Conservation (phyloP, 305 asterid genomes). For the Caryopteris hybrid region DNA sequence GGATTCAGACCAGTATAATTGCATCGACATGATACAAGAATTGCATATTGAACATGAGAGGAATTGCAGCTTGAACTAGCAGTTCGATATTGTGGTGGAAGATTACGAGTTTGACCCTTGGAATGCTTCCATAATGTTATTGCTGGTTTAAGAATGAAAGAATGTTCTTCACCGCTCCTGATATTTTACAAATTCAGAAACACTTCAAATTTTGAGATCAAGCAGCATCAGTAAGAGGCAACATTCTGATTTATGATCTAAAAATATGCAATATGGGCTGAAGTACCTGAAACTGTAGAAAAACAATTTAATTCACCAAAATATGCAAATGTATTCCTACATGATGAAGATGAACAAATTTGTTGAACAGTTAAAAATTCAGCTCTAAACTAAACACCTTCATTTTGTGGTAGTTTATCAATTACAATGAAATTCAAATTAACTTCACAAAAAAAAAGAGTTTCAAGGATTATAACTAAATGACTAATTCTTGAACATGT, state of each 20-base stretch:
- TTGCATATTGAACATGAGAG: constrained; percentile 46
- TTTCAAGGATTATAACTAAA: not conserved
- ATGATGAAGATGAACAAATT: not conserved
- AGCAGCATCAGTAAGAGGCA: constrained; percentile 5
- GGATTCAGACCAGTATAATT: constrained; percentile 74
- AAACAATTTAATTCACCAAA: not conserved
- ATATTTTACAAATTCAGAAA: constrained; percentile 13
- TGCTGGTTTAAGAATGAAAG: constrained; percentile 88
- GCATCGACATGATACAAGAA: constrained; percentile 90
- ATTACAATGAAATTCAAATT: not conserved
- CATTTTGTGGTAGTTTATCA: not conserved
- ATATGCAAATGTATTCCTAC: not conserved
- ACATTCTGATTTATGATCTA: not conserved
- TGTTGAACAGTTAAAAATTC: too few relatives aligned
- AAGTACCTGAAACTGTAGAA: not conserved
- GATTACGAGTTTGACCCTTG: constrained; percentile 26
- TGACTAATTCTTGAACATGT: not conserved
- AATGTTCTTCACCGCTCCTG: constrained; percentile 99
- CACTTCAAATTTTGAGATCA: constrained; percentile 6
- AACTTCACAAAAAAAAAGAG: not conserved
- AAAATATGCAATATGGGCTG: not conserved
- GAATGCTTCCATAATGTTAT: constrained; percentile 48
- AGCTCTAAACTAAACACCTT: not conserved
- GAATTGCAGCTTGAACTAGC: constrained; percentile 44
- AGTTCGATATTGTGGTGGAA: constrained; percentile 40